These are phyloP conservation scores for Globisporangium lucens DNA, from an alignment of 352 stramenopile species.

Conservation along the genomic window DNA sequence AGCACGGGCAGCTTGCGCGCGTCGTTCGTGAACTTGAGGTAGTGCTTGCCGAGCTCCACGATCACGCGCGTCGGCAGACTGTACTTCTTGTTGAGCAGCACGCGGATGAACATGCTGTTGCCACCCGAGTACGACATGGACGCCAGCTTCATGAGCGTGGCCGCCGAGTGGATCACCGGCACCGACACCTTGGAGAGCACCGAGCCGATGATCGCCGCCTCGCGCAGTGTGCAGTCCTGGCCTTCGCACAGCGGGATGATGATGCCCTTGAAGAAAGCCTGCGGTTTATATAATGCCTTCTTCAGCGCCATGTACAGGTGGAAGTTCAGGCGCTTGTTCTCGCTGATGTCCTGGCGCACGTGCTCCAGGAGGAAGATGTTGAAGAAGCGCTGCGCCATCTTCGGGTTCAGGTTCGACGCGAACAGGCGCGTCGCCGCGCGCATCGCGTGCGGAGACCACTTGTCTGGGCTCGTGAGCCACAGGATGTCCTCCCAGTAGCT, in stretches of 20 bases:
- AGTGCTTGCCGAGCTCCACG: slow-evolving; percentile 95
- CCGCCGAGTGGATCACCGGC: slow-evolving; percentile 97
- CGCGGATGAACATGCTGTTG: slow-evolving; percentile 98
- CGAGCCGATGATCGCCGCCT: slow-evolving; percentile 97
- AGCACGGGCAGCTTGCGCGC: slow-evolving; percentile 93
- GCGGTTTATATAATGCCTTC: slow-evolving; percentile 99
- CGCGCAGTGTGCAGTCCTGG: slow-evolving; percentile 94
- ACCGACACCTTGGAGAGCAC: slow-evolving; percentile 98
- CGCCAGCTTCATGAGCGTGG: slow-evolving; percentile 98
- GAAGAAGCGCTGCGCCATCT: slow-evolving; percentile 99
- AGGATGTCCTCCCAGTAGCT: slow-evolving; percentile 99
- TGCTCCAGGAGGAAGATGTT: slow-evolving; percentile 97
- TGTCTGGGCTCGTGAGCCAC: slow-evolving; percentile 96
- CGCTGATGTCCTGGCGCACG: slow-evolving; percentile 95
- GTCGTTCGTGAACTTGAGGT: slow-evolving; percentile 90
- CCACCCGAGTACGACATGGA: slow-evolving; percentile 96
- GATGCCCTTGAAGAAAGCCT: slow-evolving; percentile 99
- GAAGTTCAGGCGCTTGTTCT: slow-evolving; percentile 99
- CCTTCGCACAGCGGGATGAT: slow-evolving; percentile 96
- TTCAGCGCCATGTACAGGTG: slow-evolving; percentile 99
- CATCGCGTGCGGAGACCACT: slow-evolving; percentile 98
- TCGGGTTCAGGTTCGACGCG: slow-evolving; percentile 98
- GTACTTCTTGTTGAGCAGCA: slow-evolving; percentile 99
- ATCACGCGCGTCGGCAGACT: slow-evolving; percentile 97
- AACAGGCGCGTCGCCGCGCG: slow-evolving; percentile 97